Evolutionary conservation across 2,329 filamentous ascomycete genomes (phyloP).

Genomic region (Zarea fungicola): DNA sequence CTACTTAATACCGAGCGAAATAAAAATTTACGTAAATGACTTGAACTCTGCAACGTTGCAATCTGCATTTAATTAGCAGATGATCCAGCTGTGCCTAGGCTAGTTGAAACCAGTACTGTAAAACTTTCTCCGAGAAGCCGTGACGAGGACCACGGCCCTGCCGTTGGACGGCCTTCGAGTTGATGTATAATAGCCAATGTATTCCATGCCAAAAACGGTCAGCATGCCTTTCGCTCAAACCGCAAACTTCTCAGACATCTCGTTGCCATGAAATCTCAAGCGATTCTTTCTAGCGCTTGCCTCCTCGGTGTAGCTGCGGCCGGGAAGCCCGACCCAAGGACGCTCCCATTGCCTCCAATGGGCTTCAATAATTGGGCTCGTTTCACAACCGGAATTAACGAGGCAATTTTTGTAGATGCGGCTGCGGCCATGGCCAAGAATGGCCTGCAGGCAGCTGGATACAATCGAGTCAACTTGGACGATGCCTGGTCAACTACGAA

Average conservation of each 20-base stretch:
- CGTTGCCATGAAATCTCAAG: not conserved
- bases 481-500: constrained; percentile 37
- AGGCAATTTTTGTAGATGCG: constrained; percentile 41
- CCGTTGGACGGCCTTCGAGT: too few species aligned
- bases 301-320: not conserved
- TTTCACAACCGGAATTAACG: constrained; percentile 42
- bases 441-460: constrained; percentile 31
- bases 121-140: not conserved
- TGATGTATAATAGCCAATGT: too few species aligned
- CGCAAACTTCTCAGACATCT: not conserved
- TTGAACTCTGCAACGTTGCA: constrained; percentile 4
- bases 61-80: not conserved
- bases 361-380: constrained; percentile 48
- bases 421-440: constrained; percentile 38
- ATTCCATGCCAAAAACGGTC: not conserved
- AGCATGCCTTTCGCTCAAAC: not conserved
- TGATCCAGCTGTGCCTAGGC: not conserved
- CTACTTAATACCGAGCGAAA: not conserved
- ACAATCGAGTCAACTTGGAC: constrained; percentile 36
- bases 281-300: not conserved
- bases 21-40: too few species aligned
- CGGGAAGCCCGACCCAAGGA: constrained; percentile 1
- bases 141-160: too few species aligned
- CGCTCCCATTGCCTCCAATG: constrained; percentile 36
- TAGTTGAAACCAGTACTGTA: too few species aligned